Percentiles rank a stretch among this genome's conserved stretches.
phyloP scores from a whole-genome alignment of 75 land plant species.

The Isoetes taiwanensis region DNA sequence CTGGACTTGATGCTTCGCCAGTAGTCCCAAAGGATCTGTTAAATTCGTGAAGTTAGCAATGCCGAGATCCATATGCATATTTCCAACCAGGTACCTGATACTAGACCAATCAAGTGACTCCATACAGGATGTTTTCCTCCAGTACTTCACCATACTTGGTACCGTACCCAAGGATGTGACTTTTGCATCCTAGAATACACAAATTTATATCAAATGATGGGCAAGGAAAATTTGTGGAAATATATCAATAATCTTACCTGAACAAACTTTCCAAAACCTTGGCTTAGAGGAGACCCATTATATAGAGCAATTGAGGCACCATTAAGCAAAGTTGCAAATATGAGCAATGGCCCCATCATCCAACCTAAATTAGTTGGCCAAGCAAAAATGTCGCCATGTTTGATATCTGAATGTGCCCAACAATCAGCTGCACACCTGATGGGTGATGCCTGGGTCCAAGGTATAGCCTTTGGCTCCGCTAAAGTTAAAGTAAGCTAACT shows the following conservation, averaged over 20 bases:
- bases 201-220: too few relatives aligned
- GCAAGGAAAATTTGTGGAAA: too few relatives aligned
- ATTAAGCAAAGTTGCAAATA: slow-evolving; percentile 44
- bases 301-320: slow-evolving; percentile 79
- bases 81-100: slow-evolving; percentile 34
- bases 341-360: slow-evolving; percentile 70
- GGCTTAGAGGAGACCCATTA: slow-evolving; percentile 84
- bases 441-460: slow-evolving; percentile 80
- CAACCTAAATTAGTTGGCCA: slow-evolving; percentile 98
- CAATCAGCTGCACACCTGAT: slow-evolving; percentile 62
- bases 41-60: background rate
- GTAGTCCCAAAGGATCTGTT: slow-evolving; percentile 61
- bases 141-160: slow-evolving; percentile 83
- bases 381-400: slow-evolving; percentile 53
- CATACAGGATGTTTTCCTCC: slow-evolving; percentile 67
- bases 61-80: background rate
- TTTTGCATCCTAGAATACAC: slow-evolving; percentile 64
- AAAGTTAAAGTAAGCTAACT: too few relatives aligned
- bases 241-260: slow-evolving; percentile 56
- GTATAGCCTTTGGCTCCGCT: slow-evolving; percentile 97
- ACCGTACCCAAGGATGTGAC: slow-evolving; percentile 77
- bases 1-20: slow-evolving; percentile 76
- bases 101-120: slow-evolving; percentile 70
- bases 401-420: slow-evolving; percentile 70
- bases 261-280: slow-evolving; percentile 78